Percentiles rank a stretch among this genome's conserved stretches.
phyloP scores from a whole-genome alignment of 164 flowering plant species.

The Umbellularia californica region DNA sequence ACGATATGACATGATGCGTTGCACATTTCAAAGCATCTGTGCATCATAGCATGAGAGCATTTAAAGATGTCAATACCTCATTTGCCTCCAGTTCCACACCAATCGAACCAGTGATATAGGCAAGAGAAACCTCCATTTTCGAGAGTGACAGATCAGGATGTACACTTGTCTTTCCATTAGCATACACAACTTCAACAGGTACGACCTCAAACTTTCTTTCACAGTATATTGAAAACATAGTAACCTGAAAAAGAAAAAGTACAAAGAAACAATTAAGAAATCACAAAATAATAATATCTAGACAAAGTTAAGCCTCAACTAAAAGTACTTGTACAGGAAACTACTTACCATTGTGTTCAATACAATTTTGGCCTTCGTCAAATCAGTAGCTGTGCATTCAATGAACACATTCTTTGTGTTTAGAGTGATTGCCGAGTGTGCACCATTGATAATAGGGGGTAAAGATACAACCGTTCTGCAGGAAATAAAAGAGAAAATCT shows the following conservation, averaged over 20 bases:
- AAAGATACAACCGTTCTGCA: slow-evolving; percentile 90
- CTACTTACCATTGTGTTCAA: slow-evolving; percentile 82
- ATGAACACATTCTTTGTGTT: slow-evolving; percentile 89
- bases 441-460: slow-evolving; percentile 95
- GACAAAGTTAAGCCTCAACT: background rate
- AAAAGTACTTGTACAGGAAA: background rate
- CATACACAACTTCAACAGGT: slow-evolving; percentile 79
- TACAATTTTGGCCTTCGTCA: slow-evolving; percentile 90
- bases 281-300: background rate
- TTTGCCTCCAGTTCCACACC: slow-evolving; percentile 64
- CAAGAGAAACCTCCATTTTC: slow-evolving; percentile 69
- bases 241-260: slow-evolving; percentile 45
- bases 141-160: slow-evolving; percentile 75
- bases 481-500: slow-evolving; percentile 1
- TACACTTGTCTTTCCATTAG: slow-evolving; percentile 53
- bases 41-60: background rate
- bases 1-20: too few relatives aligned
- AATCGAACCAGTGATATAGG: slow-evolving; percentile 64
- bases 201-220: slow-evolving; percentile 80
- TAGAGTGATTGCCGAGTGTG: slow-evolving; percentile 83
- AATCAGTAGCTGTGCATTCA: slow-evolving; percentile 95
- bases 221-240: slow-evolving; percentile 83
- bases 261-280: slow-evolving; percentile 4
- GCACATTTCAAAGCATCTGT: too few relatives aligned
- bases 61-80: slow-evolving; percentile 40